Conservation (phyloP, 73 alveolate species). For the Effrenium voratum region DNA sequence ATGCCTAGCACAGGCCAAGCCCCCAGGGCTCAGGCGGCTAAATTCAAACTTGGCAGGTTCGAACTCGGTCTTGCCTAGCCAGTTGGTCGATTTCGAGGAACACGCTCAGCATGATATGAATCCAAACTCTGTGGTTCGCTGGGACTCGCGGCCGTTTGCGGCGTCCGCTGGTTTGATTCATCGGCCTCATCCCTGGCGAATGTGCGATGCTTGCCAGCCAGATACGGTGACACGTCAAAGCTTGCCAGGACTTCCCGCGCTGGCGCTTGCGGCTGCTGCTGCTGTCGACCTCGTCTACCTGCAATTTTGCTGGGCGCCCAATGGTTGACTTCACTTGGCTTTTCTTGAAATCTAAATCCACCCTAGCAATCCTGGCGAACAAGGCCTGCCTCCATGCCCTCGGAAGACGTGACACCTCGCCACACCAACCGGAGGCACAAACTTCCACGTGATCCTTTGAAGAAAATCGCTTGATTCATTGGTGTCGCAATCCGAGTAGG, state of each 20-base stretch:
- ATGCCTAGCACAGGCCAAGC: too few species aligned
- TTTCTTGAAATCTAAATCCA: neutral
- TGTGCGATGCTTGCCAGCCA: neutral
- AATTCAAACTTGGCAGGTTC: neutral
- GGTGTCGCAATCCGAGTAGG: too few species aligned
- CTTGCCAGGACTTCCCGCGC: neutral
- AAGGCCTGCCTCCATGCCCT: slow-evolving; percentile 46
- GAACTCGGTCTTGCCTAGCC: slow-evolving; percentile 16
- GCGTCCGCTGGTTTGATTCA: slow-evolving; percentile 9
- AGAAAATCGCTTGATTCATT: too few species aligned
- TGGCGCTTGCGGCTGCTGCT: slow-evolving; percentile 89
- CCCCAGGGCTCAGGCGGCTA: too few species aligned
- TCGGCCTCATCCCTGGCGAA: slow-evolving; percentile 47
- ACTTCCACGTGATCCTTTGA: too few species aligned
- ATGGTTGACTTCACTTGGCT: neutral
- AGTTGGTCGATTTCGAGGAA: neutral
- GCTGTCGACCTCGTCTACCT: slow-evolving; percentile 67
- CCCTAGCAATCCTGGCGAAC: neutral
- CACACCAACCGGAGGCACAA: too few species aligned
- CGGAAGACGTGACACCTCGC: slow-evolving; percentile 3
- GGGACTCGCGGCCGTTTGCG: slow-evolving; percentile 23
- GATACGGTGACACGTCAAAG: neutral
- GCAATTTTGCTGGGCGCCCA: too few species aligned
- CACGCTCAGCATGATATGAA: neutral
- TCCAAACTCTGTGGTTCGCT: neutral